Percentiles rank a stretch among this genome's conserved stretches.
phyloP scores from a whole-genome alignment of 2,329 filamentous ascomycete genomes.

The Penicillium sp. region DNA sequence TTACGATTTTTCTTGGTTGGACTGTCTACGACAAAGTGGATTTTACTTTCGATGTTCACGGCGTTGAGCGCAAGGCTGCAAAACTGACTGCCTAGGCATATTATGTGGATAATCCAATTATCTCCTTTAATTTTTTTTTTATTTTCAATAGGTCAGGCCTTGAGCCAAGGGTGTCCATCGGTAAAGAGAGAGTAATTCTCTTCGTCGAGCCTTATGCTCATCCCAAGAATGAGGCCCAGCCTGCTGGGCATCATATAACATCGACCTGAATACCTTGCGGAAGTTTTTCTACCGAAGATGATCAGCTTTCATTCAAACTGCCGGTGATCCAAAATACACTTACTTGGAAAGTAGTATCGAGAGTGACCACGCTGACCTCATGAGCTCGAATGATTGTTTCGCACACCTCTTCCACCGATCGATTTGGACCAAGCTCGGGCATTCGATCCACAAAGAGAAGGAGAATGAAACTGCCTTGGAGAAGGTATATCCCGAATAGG shows the following conservation, averaged over 20 bases:
- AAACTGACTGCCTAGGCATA: not conserved
- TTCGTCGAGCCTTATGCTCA: conserved; percentile 51
- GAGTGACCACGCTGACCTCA: conserved; percentile 56
- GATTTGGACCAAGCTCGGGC: conserved; percentile 52
- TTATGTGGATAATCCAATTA: not conserved
- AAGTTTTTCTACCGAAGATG: conserved; percentile 53
- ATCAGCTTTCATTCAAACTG: not conserved
- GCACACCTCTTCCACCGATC: conserved; percentile 53
- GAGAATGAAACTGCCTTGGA: conserved; percentile 57
- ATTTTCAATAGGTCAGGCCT: conserved; percentile 18
- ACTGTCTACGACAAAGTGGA: not conserved
- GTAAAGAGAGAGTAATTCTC: conserved; percentile 58
- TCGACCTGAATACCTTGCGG: conserved; percentile 56
- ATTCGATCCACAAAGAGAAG: conserved; percentile 56
- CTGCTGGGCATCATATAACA: conserved; percentile 53
- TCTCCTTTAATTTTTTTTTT: not conserved
- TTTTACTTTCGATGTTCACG: not conserved
- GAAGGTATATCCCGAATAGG: conserved; percentile 57
- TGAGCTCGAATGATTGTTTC: conserved; percentile 57
- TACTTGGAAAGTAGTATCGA: conserved; percentile 57
- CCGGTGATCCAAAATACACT: not conserved
- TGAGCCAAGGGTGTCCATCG: conserved; percentile 49
- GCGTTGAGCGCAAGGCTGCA: not conserved
- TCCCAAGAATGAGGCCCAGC: conserved; percentile 47
- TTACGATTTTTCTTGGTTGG: not conserved